These are phyloP conservation scores for Populus pruinosa DNA, from an alignment of 345 rosid species.

Conservation along the genomic window DNA sequence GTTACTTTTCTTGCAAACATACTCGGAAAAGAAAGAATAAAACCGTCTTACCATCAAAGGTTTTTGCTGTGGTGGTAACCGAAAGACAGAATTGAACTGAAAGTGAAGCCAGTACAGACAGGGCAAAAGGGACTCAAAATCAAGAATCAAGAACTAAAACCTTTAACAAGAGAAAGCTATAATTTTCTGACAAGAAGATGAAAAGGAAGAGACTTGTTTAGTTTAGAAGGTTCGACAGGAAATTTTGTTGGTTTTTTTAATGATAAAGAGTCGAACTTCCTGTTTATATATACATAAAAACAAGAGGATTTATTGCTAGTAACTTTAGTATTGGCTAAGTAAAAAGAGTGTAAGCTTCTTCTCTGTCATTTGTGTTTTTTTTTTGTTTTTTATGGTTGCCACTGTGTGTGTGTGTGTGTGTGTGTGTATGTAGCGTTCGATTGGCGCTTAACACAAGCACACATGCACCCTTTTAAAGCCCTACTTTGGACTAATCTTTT, in stretches of 20 bases:
- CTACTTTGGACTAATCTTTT: background rate
- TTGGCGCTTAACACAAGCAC: background rate
- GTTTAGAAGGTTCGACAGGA: background rate
- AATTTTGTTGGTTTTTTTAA: background rate
- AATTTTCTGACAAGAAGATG: background rate
- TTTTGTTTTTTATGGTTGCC: background rate
- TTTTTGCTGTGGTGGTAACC: background rate
- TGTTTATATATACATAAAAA: background rate
- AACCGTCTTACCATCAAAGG: background rate
- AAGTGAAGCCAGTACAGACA: background rate
- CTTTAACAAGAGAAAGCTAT: background rate
- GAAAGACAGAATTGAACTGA: background rate
- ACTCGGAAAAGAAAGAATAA: background rate
- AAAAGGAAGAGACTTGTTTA: background rate
- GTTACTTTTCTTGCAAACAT: background rate
- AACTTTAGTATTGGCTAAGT: background rate
- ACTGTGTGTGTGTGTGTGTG: background rate
- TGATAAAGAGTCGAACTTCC: background rate
- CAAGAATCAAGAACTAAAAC: background rate
- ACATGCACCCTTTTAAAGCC: background rate
- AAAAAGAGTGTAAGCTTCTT: background rate
- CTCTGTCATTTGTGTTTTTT: no score
- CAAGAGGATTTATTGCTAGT: background rate
- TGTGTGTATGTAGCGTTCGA: background rate
- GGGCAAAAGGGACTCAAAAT: background rate